Evolutionary conservation across 306 rosid species (phyloP).

Genomic region (Lathyrus aphaca): DNA sequence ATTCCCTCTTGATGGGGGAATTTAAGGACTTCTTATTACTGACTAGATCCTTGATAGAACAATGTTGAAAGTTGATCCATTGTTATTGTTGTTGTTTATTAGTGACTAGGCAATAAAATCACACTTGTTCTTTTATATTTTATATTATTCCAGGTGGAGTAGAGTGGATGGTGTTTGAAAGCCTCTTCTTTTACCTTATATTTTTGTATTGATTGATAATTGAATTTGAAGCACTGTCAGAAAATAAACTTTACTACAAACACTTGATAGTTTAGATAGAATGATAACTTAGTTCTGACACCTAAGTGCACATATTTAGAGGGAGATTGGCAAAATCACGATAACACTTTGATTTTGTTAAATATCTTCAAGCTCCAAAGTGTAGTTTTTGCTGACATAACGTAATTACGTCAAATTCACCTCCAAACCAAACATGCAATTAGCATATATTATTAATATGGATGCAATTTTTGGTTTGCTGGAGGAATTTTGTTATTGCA

Average conservation of each 20-base stretch:
- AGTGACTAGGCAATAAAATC: slow-evolving; percentile 9
- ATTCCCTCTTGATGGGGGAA: slow-evolving; percentile 6
- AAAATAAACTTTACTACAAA: neutral
- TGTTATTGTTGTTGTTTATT: too few species aligned
- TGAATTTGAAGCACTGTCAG: neutral
- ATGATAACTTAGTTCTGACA: slow-evolving; percentile 17
- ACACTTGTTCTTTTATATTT: neutral
- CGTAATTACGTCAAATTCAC: neutral
- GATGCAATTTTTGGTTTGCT: slow-evolving; percentile 11
- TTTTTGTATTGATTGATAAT: neutral
- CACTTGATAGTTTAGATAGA: slow-evolving; percentile 1
- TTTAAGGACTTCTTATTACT: neutral
- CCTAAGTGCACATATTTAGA: neutral
- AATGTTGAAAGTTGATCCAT: too few species aligned
- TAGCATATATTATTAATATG: neutral
- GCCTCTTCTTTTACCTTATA: slow-evolving; percentile 13
- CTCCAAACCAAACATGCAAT: neutral
- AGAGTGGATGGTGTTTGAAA: neutral
- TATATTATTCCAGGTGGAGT: neutral
- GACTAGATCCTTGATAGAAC: too few species aligned
- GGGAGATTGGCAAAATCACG: neutral
- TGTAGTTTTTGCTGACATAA: neutral
- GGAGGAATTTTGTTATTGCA: neutral
- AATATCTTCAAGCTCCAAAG: neutral
- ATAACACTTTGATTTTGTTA: neutral